These are phyloP conservation scores for Fonsecaea erecta DNA, from an alignment of 2,329 filamentous ascomycete genomes.

Conservation along the genomic window DNA sequence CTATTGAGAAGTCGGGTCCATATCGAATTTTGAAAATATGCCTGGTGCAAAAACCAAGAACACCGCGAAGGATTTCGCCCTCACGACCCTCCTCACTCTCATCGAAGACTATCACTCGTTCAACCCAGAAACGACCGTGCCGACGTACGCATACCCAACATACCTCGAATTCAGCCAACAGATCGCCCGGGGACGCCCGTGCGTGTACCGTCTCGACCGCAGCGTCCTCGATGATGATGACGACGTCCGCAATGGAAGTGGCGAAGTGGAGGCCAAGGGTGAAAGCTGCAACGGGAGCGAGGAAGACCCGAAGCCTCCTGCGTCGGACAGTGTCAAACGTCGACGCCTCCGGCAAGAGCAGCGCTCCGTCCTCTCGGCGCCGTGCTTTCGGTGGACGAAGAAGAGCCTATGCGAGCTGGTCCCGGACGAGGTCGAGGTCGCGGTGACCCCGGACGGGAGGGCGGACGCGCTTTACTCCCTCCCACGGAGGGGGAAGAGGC, in stretches of 20 bases:
- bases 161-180: conserved; percentile 35
- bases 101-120: conserved; percentile 37
- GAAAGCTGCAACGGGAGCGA: background rate
- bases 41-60: background rate
- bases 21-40: background rate
- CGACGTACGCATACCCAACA: conserved; percentile 29
- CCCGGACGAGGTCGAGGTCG: conserved; percentile 33
- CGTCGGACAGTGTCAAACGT: background rate
- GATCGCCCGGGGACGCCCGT: conserved; percentile 33
- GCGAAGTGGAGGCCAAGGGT: background rate
- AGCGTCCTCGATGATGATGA: background rate
- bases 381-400: conserved; percentile 34
- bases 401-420: conserved; percentile 28
- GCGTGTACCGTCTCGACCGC: conserved; percentile 28
- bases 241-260: background rate
- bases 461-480: conserved; percentile 34
- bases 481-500: background rate
- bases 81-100: conserved; percentile 21
- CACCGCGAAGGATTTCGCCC: background rate
- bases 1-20: background rate
- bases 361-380: conserved; percentile 13
- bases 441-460: conserved; percentile 35
- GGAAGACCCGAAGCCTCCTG: background rate
- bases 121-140: conserved; percentile 29
- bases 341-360: conserved; percentile 10